These are phyloP conservation scores for Oryza meridionalis DNA, from an alignment of 176 grass and related monocot genomes.

Conservation along the genomic window DNA sequence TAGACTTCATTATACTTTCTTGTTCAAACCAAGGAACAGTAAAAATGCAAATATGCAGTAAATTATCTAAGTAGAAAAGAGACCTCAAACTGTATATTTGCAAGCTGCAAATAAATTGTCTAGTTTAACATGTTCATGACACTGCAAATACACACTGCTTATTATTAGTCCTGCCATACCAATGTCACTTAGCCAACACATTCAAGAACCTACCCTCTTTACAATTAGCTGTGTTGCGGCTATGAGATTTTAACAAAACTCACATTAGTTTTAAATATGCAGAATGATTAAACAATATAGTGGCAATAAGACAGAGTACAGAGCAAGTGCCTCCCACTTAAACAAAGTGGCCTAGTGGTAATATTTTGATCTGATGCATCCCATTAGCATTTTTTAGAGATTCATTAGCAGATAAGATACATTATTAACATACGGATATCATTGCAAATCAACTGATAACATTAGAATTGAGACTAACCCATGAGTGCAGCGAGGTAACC, in stretches of 20 bases:
- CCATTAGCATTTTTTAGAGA: too few relatives aligned
- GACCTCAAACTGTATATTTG: too few relatives aligned
- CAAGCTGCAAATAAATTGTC: too few relatives aligned
- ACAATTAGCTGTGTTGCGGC: background rate
- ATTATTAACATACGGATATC: slow-evolving; percentile 6
- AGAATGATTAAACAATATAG: background rate
- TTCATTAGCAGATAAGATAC: background rate
- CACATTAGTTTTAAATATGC: background rate
- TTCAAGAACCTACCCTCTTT: background rate
- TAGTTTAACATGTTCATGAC: slow-evolving; percentile 24
- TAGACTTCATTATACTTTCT: background rate
- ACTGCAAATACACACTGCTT: background rate
- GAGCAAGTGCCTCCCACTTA: background rate
- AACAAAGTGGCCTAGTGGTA: background rate
- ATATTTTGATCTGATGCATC: too few relatives aligned
- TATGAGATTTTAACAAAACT: slow-evolving; percentile 4
- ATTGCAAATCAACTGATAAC: background rate
- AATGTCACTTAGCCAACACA: slow-evolving; percentile 33
- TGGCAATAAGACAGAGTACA: background rate
- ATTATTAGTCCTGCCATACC: slow-evolving; percentile 19
- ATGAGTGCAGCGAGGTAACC: background rate
- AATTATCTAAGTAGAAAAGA: too few relatives aligned
- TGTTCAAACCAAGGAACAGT: slow-evolving; percentile 13
- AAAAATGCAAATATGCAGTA: background rate
- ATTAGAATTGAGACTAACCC: slow-evolving; percentile 20